Conservation (phyloP, 805 yeast species). For the Tanozyma kutaoensis region DNA sequence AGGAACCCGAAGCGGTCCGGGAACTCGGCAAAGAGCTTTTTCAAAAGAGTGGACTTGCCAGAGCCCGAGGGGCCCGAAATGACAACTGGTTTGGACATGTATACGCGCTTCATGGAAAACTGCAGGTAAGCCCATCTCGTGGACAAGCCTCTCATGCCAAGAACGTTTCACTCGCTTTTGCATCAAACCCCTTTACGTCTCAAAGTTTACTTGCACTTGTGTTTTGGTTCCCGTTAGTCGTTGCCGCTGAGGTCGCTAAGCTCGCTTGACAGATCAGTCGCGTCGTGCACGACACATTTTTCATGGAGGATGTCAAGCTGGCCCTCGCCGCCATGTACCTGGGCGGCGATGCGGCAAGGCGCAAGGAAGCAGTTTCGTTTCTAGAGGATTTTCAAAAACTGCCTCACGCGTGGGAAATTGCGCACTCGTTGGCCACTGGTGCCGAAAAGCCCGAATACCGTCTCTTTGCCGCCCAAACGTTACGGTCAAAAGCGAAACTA, state of each 20-base stretch:
- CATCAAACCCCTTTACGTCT: too few species aligned
- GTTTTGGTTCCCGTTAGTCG: too few species aligned
- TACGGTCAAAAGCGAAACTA: conserved; percentile 72
- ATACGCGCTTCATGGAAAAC: too few species aligned
- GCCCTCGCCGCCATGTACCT: conserved; percentile 37
- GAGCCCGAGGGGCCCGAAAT: conserved; percentile 96
- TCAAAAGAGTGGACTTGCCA: conserved; percentile 89
- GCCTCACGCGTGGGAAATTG: conserved; percentile 64
- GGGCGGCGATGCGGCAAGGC: conserved; percentile 24
- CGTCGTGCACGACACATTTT: too few species aligned
- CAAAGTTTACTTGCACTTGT: too few species aligned
- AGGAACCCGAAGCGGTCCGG: conserved; percentile 91
- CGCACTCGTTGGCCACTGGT: conserved; percentile 38
- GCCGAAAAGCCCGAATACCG: conserved; percentile 37
- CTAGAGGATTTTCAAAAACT: conserved; percentile 79
- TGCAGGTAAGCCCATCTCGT: too few species aligned
- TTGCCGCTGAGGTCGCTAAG: too few species aligned
- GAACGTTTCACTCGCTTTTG: too few species aligned
- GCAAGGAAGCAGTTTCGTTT: conserved; percentile 35
- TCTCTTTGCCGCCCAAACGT: conserved; percentile 84
- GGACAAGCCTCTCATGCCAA: too few species aligned
- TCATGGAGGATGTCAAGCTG: conserved; percentile 23
- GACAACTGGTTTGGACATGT: conserved; percentile 66
- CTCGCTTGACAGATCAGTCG: too few species aligned
- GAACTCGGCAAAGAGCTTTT: conserved; percentile 78